Conservation (phyloP, 1,284 basidiomycete species). For the Tilletia indica region DNA sequence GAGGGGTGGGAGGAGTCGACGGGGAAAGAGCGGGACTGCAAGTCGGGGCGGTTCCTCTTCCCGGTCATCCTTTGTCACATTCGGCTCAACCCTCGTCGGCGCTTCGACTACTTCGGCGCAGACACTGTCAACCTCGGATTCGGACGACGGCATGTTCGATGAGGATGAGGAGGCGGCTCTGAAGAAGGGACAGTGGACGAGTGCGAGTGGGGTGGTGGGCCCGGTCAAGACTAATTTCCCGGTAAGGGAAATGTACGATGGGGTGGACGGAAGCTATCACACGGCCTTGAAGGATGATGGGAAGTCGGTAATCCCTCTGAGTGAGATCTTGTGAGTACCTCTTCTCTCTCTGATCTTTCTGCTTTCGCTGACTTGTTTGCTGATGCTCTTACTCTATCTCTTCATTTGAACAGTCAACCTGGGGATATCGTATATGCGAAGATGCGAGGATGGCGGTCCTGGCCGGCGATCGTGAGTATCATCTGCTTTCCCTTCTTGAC, state of each 20-base stretch:
- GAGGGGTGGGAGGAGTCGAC: too few relatives aligned
- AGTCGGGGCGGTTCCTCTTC: too few relatives aligned
- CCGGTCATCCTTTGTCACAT: too few relatives aligned
- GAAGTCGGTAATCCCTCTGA: not conserved
- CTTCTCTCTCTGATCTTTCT: too few relatives aligned
- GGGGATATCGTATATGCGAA: constrained; percentile 5
- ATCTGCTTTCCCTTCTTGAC: too few relatives aligned
- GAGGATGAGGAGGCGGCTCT: not conserved
- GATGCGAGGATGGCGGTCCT: not conserved
- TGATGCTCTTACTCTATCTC: not conserved
- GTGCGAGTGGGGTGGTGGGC: not conserved
- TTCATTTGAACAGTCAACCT: not conserved
- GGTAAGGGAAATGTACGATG: not conserved
- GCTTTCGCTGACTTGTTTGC: not conserved
- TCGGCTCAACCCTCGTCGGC: too few relatives aligned
- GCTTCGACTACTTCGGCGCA: too few relatives aligned
- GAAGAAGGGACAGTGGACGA: not conserved
- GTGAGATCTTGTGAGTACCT: constrained; percentile 8
- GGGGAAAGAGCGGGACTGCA: too few relatives aligned
- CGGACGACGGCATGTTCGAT: not conserved
- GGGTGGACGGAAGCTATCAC: not conserved
- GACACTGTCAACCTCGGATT: not conserved
- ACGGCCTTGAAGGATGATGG: not conserved
- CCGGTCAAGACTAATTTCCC: constrained; percentile 8
- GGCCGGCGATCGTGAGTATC: constrained; percentile 10